Conservation (phyloP, 2,329 filamentous ascomycete genomes). For the Phoma sp. region DNA sequence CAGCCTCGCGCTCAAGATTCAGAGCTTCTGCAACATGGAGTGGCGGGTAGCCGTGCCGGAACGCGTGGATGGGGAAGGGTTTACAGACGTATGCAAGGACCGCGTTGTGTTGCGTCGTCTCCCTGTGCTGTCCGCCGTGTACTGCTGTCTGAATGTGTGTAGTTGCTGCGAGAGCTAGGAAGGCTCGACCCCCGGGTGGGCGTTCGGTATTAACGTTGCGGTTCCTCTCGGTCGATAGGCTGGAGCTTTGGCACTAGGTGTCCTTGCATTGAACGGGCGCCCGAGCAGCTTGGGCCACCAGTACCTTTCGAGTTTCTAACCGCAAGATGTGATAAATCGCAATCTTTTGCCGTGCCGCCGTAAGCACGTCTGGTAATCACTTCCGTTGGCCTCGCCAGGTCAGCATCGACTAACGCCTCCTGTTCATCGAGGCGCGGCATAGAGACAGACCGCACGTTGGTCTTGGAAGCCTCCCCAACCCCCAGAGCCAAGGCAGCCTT, state of each 20-base stretch:
- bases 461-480: not conserved
- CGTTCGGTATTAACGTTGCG: slow-evolving; percentile 20
- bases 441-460: not conserved
- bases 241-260: slow-evolving; percentile 16
- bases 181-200: slow-evolving; percentile 10
- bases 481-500: slow-evolving; percentile 1
- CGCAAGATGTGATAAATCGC: slow-evolving; percentile 16
- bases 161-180: slow-evolving; percentile 10
- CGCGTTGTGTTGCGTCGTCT: slow-evolving; percentile 9
- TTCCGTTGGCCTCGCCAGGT: slow-evolving; percentile 5
- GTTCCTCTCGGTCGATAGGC: slow-evolving; percentile 18
- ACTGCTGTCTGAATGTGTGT: slow-evolving; percentile 6
- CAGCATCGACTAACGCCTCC: slow-evolving; percentile 2
- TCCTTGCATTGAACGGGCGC: slow-evolving; percentile 18
- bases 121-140: slow-evolving; percentile 7
- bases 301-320: slow-evolving; percentile 6
- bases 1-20: slow-evolving; percentile 17
- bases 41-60: slow-evolving; percentile 12
- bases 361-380: slow-evolving; percentile 13
- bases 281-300: slow-evolving; percentile 16
- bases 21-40: slow-evolving; percentile 9
- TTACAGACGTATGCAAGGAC: slow-evolving; percentile 9
- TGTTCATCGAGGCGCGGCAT: not conserved
- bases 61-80: slow-evolving; percentile 9
- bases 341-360: slow-evolving; percentile 16